Base-by-base conservation (phyloP, 345 rosid species). In the Citrus reticulata region DNA sequence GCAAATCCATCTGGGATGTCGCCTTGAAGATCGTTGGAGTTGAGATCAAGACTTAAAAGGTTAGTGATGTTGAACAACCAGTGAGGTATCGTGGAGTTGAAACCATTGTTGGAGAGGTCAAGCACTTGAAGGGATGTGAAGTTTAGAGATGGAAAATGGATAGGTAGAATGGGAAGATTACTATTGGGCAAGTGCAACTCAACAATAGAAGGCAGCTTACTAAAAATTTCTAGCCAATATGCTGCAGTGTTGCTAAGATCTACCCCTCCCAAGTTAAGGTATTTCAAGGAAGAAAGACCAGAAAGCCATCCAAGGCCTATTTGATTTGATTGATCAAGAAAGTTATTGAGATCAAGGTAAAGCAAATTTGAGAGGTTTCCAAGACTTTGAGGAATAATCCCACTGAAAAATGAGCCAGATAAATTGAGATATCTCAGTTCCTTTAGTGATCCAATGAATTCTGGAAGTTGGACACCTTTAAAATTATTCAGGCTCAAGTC, bases 401-500 rank as follows among this genome's bases (percentile, higher is more conserved):
- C 83, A n/a, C 25, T 20, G 25, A 75, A 80, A 16, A 34, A 75
- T 39, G 80, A 68, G 2, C 61, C 71, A 0, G 78, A 83, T 57
- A 83, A 80, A 68, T 83, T 79, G 75, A 79, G 85, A 27, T 82
- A 82, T 55, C 65, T 82, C 80, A 79, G 73, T 3, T 46, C 66
- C 76, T 71, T 37, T 11, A 75, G 35, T 0, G 67, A 63, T 24
- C 85, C 82, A 49, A 82, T 16, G 74, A 79, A 79, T 19, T 46
- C 59, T 0, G 85, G 85, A 72, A 82, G 51, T 30, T 46, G n/a
- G 67, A 68, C 17, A 5, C 78, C 85, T 29, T 17, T 62, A 42
- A 82, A 82, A 66, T 79, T 59, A 60, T 79, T 79, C 77, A 70
- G n/a, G 74, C 82, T 82, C 55, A 82, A 58, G 71, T 79, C 82